Conservation (phyloP, 495 filamentous ascomycete species). For the Parathielavia appendiculata region DNA sequence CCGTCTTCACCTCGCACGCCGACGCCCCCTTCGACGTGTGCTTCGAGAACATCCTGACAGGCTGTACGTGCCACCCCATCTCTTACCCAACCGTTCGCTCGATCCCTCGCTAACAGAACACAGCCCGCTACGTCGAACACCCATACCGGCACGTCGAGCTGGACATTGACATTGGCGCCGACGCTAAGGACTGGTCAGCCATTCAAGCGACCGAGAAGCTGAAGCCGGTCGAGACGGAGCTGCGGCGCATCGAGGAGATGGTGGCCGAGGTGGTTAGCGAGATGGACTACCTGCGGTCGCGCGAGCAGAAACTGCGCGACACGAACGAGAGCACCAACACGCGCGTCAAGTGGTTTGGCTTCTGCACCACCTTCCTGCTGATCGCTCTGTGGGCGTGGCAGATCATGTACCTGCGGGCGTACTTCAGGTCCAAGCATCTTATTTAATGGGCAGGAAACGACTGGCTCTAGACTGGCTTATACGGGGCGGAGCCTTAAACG, state of each 20-base stretch:
- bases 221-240: slow-evolving; percentile 93
- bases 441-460: slow-evolving; percentile 12
- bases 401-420: slow-evolving; percentile 93
- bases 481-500: slow-evolving; percentile 10
- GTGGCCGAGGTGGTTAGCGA: slow-evolving; percentile 74
- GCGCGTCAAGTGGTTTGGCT: slow-evolving; percentile 96
- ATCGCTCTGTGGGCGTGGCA: slow-evolving; percentile 91
- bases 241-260: slow-evolving; percentile 87
- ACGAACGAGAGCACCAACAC: slow-evolving; percentile 99
- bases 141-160: slow-evolving; percentile 80
- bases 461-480: slow-evolving; percentile 12
- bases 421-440: slow-evolving; percentile 65
- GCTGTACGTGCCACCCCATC: slow-evolving; percentile 48
- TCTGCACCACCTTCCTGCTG: slow-evolving; percentile 90
- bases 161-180: slow-evolving; percentile 97
- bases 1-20: slow-evolving; percentile 90
- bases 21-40: slow-evolving; percentile 96
- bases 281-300: slow-evolving; percentile 84
- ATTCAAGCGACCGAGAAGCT: slow-evolving; percentile 97
- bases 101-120: slow-evolving; percentile 15
- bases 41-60: slow-evolving; percentile 78
- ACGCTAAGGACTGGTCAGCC: slow-evolving; percentile 96
- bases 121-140: slow-evolving; percentile 45
- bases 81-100: slow-evolving; percentile 3
- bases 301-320: slow-evolving; percentile 94